phyloP scores from a whole-genome alignment of 2,329 filamentous ascomycete genomes.

The Verticillium tricorpus region DNA sequence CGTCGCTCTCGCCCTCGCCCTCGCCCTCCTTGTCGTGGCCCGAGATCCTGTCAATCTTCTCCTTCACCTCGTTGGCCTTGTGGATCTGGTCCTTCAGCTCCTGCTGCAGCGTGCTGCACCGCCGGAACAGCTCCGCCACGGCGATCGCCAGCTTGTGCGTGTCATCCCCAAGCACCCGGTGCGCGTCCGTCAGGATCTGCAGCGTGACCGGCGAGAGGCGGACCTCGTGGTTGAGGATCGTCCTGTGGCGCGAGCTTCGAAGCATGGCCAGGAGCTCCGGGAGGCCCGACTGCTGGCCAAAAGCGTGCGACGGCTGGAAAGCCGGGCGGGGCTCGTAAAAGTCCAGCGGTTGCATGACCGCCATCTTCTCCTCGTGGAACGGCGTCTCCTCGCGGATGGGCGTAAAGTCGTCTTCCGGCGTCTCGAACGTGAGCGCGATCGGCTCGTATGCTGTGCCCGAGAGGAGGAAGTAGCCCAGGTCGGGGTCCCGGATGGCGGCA shows the following conservation, averaged over 20 bases:
- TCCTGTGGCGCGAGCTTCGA: constrained; percentile 56
- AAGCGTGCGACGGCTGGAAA: constrained; percentile 58
- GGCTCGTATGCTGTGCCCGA: constrained; percentile 56
- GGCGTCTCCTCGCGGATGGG: constrained; percentile 39
- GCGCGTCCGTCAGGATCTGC: constrained; percentile 66
- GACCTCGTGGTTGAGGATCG: constrained; percentile 61
- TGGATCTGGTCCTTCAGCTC: constrained; percentile 65
- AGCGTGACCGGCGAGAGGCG: constrained; percentile 67
- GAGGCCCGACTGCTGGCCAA: constrained; percentile 53
- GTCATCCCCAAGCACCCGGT: constrained; percentile 66
- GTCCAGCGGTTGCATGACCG: constrained; percentile 41
- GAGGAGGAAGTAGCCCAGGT: constrained; percentile 59
- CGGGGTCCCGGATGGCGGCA: constrained; percentile 52
- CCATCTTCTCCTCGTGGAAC: constrained; percentile 34
- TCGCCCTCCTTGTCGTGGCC: constrained; percentile 50
- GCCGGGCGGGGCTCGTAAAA: constrained; percentile 61
- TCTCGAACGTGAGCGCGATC: constrained; percentile 55
- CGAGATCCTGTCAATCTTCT: constrained; percentile 62
- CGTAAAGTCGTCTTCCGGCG: constrained; percentile 46
- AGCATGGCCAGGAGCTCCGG: constrained; percentile 51
- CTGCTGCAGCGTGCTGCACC: constrained; percentile 62
- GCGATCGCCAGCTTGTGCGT: constrained; percentile 64
- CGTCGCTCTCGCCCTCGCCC: constrained; percentile 44
- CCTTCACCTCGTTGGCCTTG: constrained; percentile 61
- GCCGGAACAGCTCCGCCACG: constrained; percentile 68